Evolutionary conservation across 1,284 basidiomycete species (phyloP).

Genomic region (Peniophora sp.): DNA sequence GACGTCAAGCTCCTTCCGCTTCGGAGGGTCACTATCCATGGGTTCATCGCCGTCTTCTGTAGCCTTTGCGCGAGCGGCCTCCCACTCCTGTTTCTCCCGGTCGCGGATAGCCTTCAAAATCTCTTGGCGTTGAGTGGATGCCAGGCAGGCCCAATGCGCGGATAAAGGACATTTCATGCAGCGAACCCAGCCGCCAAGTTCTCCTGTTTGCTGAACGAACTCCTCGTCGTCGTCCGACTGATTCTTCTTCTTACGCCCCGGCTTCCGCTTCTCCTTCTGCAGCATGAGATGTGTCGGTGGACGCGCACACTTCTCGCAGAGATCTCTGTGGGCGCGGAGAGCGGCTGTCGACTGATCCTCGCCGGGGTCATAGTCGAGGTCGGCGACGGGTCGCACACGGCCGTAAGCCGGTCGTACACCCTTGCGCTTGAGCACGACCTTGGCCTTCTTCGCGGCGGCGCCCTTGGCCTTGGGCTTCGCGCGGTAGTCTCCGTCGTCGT

Average conservation of each 20-base stretch:
- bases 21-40: conserved; percentile 11
- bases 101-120: conserved; percentile 58
- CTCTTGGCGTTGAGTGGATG: conserved; percentile 57
- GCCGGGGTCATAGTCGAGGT: conserved; percentile 48
- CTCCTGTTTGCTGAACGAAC: conserved; percentile 44
- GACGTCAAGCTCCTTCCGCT: conserved; percentile 36
- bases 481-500: conserved; percentile 10
- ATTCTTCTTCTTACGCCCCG: conserved; percentile 34
- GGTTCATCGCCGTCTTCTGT: conserved; percentile 6
- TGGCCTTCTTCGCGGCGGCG: conserved; percentile 14
- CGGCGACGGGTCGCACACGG: conserved; percentile 47
- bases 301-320: conserved; percentile 66
- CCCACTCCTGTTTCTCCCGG: conserved; percentile 38
- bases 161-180: conserved; percentile 73
- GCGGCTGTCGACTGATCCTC: conserved; percentile 48
- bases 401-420: conserved; percentile 58
- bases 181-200: conserved; percentile 76
- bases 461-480: conserved; percentile 13
- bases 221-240: conserved; percentile 38
- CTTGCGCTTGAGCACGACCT: conserved; percentile 25
- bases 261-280: conserved; percentile 27
- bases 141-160: conserved; percentile 77
- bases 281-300: conserved; percentile 50
- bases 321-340: conserved; percentile 50
- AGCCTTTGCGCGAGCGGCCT: conserved; percentile 17